Percentiles rank a stretch among this genome's conserved stretches.
These are phyloP conservation scores for Lipomyces starkeyi DNA, from an alignment of 805 yeast genomes.

Conservation along the genomic window DNA sequence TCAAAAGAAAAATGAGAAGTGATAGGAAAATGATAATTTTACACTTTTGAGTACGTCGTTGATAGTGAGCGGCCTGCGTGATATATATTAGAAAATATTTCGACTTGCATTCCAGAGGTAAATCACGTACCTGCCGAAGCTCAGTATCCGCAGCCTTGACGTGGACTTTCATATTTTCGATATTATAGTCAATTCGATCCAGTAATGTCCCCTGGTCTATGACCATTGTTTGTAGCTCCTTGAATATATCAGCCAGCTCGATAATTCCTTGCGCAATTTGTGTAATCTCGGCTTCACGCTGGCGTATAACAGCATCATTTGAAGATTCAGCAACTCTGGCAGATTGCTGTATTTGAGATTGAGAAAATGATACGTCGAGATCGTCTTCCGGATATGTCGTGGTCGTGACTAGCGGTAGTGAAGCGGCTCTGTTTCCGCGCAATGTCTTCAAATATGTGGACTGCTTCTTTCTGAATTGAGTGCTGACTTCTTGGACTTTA, in stretches of 20 bases:
- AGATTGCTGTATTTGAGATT: conserved; percentile 44
- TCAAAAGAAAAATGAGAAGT: conserved; percentile 70
- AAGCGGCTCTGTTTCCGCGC: conserved; percentile 60
- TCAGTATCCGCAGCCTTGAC: conserved; percentile 80
- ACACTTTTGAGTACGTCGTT: conserved; percentile 88
- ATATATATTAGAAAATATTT: conserved; percentile 4
- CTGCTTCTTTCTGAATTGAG: conserved; percentile 83
- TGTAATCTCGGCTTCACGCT: conserved; percentile 87
- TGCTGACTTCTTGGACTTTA: conserved; percentile 77
- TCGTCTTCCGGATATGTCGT: conserved; percentile 37
- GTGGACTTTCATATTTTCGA: conserved; percentile 78
- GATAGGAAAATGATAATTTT: conserved; percentile 77
- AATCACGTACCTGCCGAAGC: conserved; percentile 48
- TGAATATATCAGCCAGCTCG: conserved; percentile 90
- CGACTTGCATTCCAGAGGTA: neutral
- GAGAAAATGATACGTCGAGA: conserved; percentile 39
- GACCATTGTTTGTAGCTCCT: conserved; percentile 88
- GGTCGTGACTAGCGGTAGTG: conserved; percentile 41
- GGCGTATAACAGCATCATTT: conserved; percentile 57
- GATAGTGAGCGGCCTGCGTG: conserved; percentile 76
- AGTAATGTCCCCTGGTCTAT: conserved; percentile 94
- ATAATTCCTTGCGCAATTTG: conserved; percentile 92
- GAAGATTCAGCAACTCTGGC: conserved; percentile 38
- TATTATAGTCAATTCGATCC: conserved; percentile 91
- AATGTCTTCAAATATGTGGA: conserved; percentile 85